phyloP scores from a whole-genome alignment of 495 filamentous ascomycete species.

The Jackrogersella minutella region DNA sequence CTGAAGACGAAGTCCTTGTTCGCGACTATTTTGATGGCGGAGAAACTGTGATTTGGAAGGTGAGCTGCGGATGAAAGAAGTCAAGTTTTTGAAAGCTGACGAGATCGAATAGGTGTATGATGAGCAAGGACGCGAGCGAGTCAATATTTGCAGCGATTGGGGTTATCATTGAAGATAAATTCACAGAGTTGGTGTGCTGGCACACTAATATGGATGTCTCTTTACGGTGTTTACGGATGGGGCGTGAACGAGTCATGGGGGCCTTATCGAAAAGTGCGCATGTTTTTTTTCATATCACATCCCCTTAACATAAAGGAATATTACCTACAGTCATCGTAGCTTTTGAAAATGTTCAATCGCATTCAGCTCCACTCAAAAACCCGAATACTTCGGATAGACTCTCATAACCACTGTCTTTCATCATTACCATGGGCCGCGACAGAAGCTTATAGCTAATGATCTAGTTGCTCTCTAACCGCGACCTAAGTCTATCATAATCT shows the following conservation, averaged over 20 bases:
- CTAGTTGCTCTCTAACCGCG: too few species aligned
- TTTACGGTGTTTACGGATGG: background rate
- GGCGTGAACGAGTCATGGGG: too few species aligned
- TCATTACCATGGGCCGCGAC: too few species aligned
- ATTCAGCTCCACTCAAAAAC: background rate
- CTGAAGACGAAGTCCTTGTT: conserved; percentile 11
- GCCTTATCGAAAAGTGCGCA: background rate
- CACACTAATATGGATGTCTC: background rate
- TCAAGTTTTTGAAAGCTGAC: background rate
- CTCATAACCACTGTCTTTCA: too few species aligned
- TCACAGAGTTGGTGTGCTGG: too few species aligned
- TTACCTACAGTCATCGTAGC: too few species aligned
- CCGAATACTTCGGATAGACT: too few species aligned
- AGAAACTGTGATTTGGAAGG: conserved; percentile 26
- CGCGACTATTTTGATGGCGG: conserved; percentile 26
- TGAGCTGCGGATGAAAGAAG: background rate
- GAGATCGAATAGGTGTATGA: conserved; percentile 12
- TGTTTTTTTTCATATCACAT: background rate
- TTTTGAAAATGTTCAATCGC: too few species aligned
- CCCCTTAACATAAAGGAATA: too few species aligned
- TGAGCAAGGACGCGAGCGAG: background rate
- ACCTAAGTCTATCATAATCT: too few species aligned
- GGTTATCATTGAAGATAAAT: background rate
- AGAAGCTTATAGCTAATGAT: too few species aligned
- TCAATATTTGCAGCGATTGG: background rate